Base-by-base conservation (phyloP, 2,329 filamentous ascomycete genomes). In the Sarocladiaceae sp. region DNA sequence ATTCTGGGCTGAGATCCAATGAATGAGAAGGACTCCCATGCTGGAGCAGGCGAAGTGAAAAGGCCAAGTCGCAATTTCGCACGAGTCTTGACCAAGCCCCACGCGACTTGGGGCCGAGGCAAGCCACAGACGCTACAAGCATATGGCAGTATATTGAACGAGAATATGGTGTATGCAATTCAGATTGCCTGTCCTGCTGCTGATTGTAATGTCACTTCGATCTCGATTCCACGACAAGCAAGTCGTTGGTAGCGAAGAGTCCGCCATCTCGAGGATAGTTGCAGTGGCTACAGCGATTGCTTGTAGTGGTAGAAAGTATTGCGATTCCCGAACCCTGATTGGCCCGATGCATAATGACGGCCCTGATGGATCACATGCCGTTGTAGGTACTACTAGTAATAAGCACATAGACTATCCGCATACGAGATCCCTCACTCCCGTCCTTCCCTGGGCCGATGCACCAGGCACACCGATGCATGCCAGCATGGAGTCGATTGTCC, bases 31-130 rank as follows among this genome's bases (percentile, higher is more conserved):
- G n/a, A 33, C 31, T 7, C 6, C 31, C 16, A 15, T 23, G 24
- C n/a, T n/a, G n/a, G n/a, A n/a, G n/a, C n/a, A n/a, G n/a, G n/a
- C n/a, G n/a, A n/a, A n/a, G n/a, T n/a, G n/a, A n/a, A n/a, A n/a
- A 27, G 37, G 37, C 37, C 37, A 27, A 41, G 37, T 41, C 37
- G 23, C 23, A 41, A 41, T 41, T 41, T 41, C 37, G 37, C 37
- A 29, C 19, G 23, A 39, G 20, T 21, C 37, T 15, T 41, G 37
- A 41, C 37, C 37, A n/a, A n/a, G n/a, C n/a, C n/a, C n/a, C n/a
- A n/a, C 37, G 29, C 37, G 37, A 12, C 23, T 15, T n/a, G 6
- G 37, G 37, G 37, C 37, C 37, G 37, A 41, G 37, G 37, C 37
- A 41, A 41, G 37, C 23, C 37, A 41, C 34, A 23, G n/a, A n/a